A percentile compares a stretch with the other conserved stretches of the same genome.
These are phyloP conservation scores for Eragrostis curvula DNA, from an alignment of 176 grass and related monocot species.

Conservation along the genomic window DNA sequence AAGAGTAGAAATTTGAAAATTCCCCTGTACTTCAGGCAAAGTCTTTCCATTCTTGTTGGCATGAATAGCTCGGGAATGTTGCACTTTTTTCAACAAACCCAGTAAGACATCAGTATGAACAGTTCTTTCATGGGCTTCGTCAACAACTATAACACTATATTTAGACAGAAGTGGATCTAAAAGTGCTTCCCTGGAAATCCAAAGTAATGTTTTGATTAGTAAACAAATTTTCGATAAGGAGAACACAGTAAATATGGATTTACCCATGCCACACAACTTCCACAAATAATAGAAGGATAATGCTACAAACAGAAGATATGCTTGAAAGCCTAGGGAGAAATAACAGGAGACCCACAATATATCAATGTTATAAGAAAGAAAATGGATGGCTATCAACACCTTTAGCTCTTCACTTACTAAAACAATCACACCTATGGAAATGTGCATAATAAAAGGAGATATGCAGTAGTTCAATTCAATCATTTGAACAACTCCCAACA, in stretches of 20 bases:
- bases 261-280: background rate
- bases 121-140: constrained; percentile 96
- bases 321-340: background rate
- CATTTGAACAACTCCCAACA: too few species aligned
- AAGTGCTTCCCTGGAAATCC: constrained; percentile 79
- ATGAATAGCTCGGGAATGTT: constrained; percentile 55
- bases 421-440: too few species aligned
- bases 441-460: too few species aligned
- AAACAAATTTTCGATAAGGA: background rate
- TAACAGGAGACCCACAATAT: background rate
- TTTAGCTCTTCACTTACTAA: too few species aligned
- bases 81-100: constrained; percentile 91
- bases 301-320: constrained; percentile 3
- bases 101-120: constrained; percentile 90
- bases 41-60: constrained; percentile 37
- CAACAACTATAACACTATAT: constrained; percentile 88
- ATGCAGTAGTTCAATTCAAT: too few species aligned
- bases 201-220: constrained; percentile 37
- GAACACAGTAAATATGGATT: background rate
- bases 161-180: constrained; percentile 79
- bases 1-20: constrained; percentile 45
- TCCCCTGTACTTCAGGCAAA: constrained; percentile 31
- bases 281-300: background rate
- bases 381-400: too few species aligned
- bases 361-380: too few species aligned